Conservation (phyloP, 129 eudicot species). For the Silybum marianum region DNA sequence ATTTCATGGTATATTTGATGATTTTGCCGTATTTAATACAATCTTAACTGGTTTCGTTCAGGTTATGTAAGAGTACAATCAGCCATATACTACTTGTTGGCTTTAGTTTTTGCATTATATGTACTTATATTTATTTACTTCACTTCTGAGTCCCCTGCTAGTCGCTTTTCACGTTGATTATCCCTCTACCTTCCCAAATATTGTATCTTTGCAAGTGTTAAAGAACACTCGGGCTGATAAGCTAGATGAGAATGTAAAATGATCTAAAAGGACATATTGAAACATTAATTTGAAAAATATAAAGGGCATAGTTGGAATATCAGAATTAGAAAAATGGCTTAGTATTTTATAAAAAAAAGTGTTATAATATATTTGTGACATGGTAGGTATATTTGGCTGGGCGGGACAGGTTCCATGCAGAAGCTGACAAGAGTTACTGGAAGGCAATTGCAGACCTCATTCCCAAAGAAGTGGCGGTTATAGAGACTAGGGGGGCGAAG, state of each 20-base stretch:
- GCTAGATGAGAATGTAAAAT: background rate
- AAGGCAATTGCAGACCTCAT: constrained; percentile 61
- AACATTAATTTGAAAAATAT: background rate
- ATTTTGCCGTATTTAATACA: background rate
- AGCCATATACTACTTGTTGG: background rate
- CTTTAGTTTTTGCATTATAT: background rate
- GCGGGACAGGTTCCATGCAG: constrained; percentile 55
- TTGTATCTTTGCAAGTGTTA: too few species aligned
- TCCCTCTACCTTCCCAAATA: too few species aligned
- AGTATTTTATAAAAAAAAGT: background rate
- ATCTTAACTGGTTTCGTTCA: background rate
- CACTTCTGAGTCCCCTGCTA: background rate
- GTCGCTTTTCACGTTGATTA: background rate
- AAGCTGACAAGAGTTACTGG: constrained; percentile 67
- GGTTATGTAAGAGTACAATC: background rate
- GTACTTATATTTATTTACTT: background rate
- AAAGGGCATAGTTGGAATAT: too few species aligned
- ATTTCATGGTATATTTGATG: background rate
- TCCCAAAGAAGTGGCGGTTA: constrained; percentile 50
- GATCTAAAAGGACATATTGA: background rate
- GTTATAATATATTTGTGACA: background rate
- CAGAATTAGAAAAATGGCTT: too few species aligned
- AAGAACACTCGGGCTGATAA: background rate
- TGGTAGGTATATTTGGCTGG: constrained; percentile 45
- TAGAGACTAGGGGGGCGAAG: constrained; percentile 50